Evolutionary conservation across 352 stramenopile genomes (phyloP).

Genomic region (Pythium folliculosum): DNA sequence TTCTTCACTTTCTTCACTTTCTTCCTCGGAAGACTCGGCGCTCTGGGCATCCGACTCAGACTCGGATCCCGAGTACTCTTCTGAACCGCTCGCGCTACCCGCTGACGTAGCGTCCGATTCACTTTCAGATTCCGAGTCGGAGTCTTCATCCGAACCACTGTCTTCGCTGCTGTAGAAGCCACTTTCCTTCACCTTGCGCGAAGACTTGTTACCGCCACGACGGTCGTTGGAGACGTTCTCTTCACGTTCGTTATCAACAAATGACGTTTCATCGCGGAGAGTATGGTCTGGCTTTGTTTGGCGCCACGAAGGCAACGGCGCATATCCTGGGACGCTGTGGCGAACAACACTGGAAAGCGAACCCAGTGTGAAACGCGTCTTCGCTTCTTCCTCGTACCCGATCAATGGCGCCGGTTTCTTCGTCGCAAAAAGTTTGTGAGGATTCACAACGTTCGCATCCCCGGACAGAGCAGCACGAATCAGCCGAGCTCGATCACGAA

Average conservation of each 20-base stretch:
- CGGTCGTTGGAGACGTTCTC: slow-evolving; percentile 11
- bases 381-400: slow-evolving; percentile 68
- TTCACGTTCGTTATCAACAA: slow-evolving; percentile 36
- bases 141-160: slow-evolving; percentile 41
- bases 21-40: slow-evolving; percentile 37
- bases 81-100: slow-evolving; percentile 19
- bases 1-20: slow-evolving; percentile 44
- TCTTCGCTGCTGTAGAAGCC: slow-evolving; percentile 77
- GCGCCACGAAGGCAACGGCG: slow-evolving; percentile 73
- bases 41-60: slow-evolving; percentile 45
- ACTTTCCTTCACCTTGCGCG: slow-evolving; percentile 39
- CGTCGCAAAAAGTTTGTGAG: slow-evolving; percentile 73
- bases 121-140: slow-evolving; percentile 36
- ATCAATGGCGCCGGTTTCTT: slow-evolving; percentile 83
- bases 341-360: slow-evolving; percentile 87
- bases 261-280: slow-evolving; percentile 72
- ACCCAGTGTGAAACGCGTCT: slow-evolving; percentile 82
- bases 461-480: slow-evolving; percentile 72
- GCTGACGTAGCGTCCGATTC: slow-evolving; percentile 39
- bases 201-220: slow-evolving; percentile 29
- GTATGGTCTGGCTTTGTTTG: slow-evolving; percentile 61
- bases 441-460: slow-evolving; percentile 59
- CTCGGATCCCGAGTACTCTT: slow-evolving; percentile 44
- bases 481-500: slow-evolving; percentile 90
- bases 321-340: slow-evolving; percentile 86